Base-by-base conservation (phyloP, 2,329 filamentous ascomycete species). In the Setomelanomma holmii region DNA sequence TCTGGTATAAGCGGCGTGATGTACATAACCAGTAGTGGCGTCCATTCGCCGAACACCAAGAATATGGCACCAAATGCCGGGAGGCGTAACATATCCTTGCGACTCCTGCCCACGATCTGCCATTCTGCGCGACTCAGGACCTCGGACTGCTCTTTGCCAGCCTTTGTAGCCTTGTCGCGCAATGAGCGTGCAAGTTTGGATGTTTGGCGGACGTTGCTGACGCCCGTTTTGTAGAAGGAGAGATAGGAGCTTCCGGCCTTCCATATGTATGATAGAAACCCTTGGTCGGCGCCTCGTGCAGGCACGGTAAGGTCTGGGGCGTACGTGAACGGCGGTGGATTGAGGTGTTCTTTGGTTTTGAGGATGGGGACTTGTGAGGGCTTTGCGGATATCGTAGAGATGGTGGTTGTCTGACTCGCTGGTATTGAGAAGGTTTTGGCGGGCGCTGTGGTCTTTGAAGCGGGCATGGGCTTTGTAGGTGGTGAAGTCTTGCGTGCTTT, bases 151-250 rank as follows among this genome's bases (percentile, higher is more conserved):
- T 54, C 40, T 12, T 40, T 45, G 7, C 19, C 12, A 33, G 19
- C 43, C 40, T 51, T 56, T 22, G 40, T 53, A 35, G 54, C 45
- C 19, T 59, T 80, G 19, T 78, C 69, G 41, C 84, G 81, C 62
- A 82, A 58, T 4, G 67, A 49, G 5, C 72, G 75, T 0, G 79
- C 72, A 8, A 77, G 67, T 51, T 78, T 76, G 60, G 81, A 79
- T 60, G 96, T 96, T 53, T 79, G 76, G 71, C 86, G 86, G 45
- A 96, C 86, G 64, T 89, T 86, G 68, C 87, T 86, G 24, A 96
- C 76, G 16, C 93, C 93, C 1, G 85, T 82, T 76, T 95, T 96
- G 85, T 97, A 98, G 83, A 98, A 98, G 30, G 76, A 75, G 8
- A 89, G 64, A 75, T 96, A 96, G 45, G 89, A 86, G 71, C 89